phyloP scores from a whole-genome alignment of 495 filamentous ascomycete species.

The Hyaloscypha variabilis region DNA sequence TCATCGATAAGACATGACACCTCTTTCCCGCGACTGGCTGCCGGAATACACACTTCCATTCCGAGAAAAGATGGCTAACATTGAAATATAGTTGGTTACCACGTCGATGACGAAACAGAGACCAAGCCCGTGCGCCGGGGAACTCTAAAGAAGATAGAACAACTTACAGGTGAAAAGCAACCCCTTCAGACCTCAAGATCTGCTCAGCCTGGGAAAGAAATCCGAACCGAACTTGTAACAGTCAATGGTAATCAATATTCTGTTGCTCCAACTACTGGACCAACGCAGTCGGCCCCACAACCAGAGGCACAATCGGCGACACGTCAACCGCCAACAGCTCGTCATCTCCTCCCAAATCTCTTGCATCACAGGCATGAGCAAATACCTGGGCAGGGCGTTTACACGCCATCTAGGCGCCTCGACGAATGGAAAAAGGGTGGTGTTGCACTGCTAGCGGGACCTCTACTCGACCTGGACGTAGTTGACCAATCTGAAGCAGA shows the following conservation, averaged over 20 bases:
- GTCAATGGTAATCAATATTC: conserved; percentile 27
- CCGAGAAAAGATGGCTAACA: background rate
- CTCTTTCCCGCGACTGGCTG: background rate
- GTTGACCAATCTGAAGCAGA: conserved; percentile 35
- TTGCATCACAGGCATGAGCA: conserved; percentile 47
- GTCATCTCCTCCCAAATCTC: conserved; percentile 44
- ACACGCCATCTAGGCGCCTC: conserved; percentile 47
- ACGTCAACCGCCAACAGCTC: conserved; percentile 15
- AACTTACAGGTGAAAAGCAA: conserved; percentile 27
- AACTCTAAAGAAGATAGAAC: conserved; percentile 27
- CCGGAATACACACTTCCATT: background rate
- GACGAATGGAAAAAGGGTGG: conserved; percentile 63
- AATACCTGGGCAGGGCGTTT: conserved; percentile 44
- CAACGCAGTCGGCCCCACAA: background rate
- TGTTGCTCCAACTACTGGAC: conserved; percentile 1
- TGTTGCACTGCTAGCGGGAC: conserved; percentile 50
- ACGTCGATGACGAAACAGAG: conserved; percentile 14
- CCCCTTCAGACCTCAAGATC: conserved; percentile 13
- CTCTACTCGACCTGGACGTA: conserved; percentile 48
- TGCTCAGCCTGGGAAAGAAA: conserved; percentile 13
- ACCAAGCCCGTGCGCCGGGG: conserved; percentile 24
- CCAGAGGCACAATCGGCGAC: background rate
- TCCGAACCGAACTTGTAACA: conserved; percentile 16
- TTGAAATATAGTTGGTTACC: background rate
- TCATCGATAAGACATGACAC: background rate